These are phyloP conservation scores for Fusarium tanahbumbuense DNA, from an alignment of 2,329 filamentous ascomycete genomes.

Conservation along the genomic window DNA sequence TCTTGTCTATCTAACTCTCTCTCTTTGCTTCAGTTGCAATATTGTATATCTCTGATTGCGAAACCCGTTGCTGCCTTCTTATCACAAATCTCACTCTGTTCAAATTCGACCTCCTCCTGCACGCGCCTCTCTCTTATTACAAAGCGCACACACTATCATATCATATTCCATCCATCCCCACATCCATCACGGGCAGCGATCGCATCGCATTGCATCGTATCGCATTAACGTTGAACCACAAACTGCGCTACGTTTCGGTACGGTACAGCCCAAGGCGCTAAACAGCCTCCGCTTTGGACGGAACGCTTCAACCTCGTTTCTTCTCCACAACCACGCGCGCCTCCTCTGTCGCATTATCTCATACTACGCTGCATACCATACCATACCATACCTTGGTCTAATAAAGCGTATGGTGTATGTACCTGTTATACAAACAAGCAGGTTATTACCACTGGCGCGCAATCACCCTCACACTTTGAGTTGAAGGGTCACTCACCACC, in stretches of 20 bases:
- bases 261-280: conserved; percentile 32
- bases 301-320: conserved; percentile 39
- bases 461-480: conserved; percentile 6
- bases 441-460: conserved; percentile 31
- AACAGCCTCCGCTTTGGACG: conserved; percentile 34
- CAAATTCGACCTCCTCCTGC: background rate
- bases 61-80: conserved; percentile 4
- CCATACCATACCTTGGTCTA: background rate
- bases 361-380: conserved; percentile 28
- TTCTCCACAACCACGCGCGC: conserved; percentile 45
- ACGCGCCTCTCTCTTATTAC: conserved; percentile 18
- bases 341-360: conserved; percentile 44
- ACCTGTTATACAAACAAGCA: background rate
- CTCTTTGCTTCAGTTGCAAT: conserved; percentile 12
- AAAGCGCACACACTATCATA: conserved; percentile 14
- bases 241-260: conserved; percentile 21
- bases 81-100: conserved; percentile 10
- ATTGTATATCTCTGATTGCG: conserved; percentile 13
- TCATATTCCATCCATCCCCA: conserved; percentile 2
- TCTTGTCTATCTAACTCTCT: background rate
- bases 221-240: conserved; percentile 29
- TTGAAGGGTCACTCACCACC: conserved; percentile 33
- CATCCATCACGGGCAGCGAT: conserved; percentile 15
- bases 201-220: conserved; percentile 25
- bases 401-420: background rate